Conservation (phyloP, 805 yeast genomes). For the Zygotorulaspora sp. region DNA sequence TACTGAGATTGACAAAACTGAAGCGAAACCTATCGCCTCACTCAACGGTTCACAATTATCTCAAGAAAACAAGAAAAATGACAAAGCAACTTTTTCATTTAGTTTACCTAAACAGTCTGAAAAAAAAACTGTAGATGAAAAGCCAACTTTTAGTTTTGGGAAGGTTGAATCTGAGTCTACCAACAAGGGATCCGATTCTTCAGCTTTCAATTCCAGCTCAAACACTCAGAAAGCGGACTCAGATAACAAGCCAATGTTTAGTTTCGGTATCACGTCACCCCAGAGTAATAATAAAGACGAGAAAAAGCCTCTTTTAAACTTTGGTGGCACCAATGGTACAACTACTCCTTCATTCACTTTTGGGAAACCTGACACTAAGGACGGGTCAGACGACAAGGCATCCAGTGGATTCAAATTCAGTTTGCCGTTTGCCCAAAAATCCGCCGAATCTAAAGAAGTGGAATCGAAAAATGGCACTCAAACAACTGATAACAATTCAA, state of each 20-base stretch:
- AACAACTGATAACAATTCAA: slow-evolving; percentile 40
- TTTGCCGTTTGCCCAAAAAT: slow-evolving; percentile 33
- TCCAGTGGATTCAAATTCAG: slow-evolving; percentile 35
- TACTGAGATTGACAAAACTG: slow-evolving; percentile 3
- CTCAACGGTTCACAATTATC: slow-evolving; percentile 16
- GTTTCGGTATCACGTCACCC: slow-evolving; percentile 8
- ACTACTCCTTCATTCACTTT: slow-evolving; percentile 15
- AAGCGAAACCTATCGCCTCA: slow-evolving; percentile 19
- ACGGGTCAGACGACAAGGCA: slow-evolving; percentile 1
- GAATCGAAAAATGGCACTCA: slow-evolving; percentile 24
- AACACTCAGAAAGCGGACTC: background rate
- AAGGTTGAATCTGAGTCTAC: slow-evolving; percentile 2
- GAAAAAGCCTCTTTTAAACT: slow-evolving; percentile 9
- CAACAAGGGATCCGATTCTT: slow-evolving; percentile 6
- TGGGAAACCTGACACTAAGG: slow-evolving; percentile 8
- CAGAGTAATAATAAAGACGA: slow-evolving; percentile 3
- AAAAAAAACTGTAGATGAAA: slow-evolving; percentile 10
- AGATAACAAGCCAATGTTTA: slow-evolving; percentile 6
- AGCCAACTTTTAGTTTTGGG: slow-evolving; percentile 24
- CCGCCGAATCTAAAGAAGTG: slow-evolving; percentile 17
- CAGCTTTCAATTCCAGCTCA: slow-evolving; percentile 22
- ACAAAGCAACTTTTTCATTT: slow-evolving; percentile 23
- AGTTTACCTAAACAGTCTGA: slow-evolving; percentile 13
- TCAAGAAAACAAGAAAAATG: slow-evolving; percentile 1
- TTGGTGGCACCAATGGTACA: background rate